A percentile compares a stretch with the other conserved stretches of the same genome.
Evolutionary conservation across 176 grass and related monocot genomes (phyloP).

Genomic region (Otatea glauca): DNA sequence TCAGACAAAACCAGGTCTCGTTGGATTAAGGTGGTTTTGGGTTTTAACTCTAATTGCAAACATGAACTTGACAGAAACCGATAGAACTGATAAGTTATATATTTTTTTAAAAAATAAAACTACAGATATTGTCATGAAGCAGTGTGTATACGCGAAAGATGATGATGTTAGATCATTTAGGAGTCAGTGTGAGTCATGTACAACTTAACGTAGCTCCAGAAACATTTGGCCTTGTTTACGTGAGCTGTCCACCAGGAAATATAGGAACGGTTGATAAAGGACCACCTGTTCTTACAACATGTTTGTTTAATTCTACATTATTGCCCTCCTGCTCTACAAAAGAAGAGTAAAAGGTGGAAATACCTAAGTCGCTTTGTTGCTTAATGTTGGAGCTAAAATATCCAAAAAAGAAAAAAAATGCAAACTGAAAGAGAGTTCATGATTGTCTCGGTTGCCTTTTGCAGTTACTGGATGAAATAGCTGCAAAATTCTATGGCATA

Average conservation of each 20-base stretch:
- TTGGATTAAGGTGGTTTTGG: background rate
- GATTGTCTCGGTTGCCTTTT: conserved; percentile 39
- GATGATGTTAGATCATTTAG: conserved; percentile 25
- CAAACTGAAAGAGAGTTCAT: conserved; percentile 9
- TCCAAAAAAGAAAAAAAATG: background rate
- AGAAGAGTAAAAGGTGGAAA: background rate
- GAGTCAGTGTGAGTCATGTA: background rate
- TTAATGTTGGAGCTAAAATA: conserved; percentile 27
- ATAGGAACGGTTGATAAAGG: background rate
- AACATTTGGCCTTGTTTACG: background rate
- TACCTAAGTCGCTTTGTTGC: background rate
- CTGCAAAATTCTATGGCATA: conserved; percentile 81
- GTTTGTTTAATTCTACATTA: conserved; percentile 2
- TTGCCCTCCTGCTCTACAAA: background rate
- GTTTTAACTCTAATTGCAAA: background rate
- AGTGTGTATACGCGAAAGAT: background rate
- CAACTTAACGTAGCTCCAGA: conserved; percentile 3
- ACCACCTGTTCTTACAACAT: conserved; percentile 6
- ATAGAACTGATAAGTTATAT: background rate
- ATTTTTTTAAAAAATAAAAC: background rate
- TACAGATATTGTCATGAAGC: conserved; percentile 19
- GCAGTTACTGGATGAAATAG: conserved; percentile 95
- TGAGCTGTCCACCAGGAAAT: background rate
- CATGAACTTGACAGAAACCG: conserved; percentile 19
- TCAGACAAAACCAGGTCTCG: background rate